A percentile compares a stretch with the other conserved stretches of the same genome.
Conservation (phyloP, 2,329 filamentous ascomycete genomes). For the Pezicula rhizophila region DNA sequence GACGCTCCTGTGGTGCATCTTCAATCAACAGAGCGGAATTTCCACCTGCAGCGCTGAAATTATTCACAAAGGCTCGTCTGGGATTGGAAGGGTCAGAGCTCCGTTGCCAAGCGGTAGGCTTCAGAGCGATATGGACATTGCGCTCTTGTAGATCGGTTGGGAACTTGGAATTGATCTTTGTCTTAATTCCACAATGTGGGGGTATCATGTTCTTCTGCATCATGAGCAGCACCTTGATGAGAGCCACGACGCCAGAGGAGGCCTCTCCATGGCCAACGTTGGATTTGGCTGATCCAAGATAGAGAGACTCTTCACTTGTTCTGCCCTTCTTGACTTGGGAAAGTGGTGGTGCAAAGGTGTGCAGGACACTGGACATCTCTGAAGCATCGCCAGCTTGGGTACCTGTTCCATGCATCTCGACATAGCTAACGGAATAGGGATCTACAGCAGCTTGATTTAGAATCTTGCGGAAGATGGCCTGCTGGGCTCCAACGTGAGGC, state of each 20-base stretch:
- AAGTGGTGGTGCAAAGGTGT: too few species aligned
- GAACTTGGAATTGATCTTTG: conserved; percentile 23
- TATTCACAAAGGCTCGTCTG: conserved; percentile 30
- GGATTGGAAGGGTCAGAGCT: conserved; percentile 28
- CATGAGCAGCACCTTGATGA: conserved; percentile 26
- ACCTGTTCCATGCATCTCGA: conserved; percentile 87
- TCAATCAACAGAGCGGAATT: conserved; percentile 27
- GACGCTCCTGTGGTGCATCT: conserved; percentile 27
- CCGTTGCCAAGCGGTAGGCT: not conserved
- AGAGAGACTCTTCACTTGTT: conserved; percentile 33
- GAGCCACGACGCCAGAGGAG: conserved; percentile 17
- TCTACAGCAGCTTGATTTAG: conserved; percentile 69
- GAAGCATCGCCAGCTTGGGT: conserved; percentile 79
- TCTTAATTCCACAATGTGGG: conserved; percentile 21
- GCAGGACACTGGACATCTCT: conserved; percentile 48
- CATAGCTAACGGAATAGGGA: conserved; percentile 71
- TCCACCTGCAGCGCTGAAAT: conserved; percentile 38
- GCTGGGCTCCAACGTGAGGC: conserved; percentile 74
- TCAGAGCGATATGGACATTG: conserved; percentile 24
- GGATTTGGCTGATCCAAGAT: conserved; percentile 54
- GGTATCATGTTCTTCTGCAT: conserved; percentile 20
- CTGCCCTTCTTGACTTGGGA: too few species aligned
- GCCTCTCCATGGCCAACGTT: conserved; percentile 50
- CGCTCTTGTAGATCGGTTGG: conserved; percentile 29
- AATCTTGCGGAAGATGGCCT: conserved; percentile 66